Conservation (phyloP, 129 eudicot genomes). For the Flaveria bidentis region DNA sequence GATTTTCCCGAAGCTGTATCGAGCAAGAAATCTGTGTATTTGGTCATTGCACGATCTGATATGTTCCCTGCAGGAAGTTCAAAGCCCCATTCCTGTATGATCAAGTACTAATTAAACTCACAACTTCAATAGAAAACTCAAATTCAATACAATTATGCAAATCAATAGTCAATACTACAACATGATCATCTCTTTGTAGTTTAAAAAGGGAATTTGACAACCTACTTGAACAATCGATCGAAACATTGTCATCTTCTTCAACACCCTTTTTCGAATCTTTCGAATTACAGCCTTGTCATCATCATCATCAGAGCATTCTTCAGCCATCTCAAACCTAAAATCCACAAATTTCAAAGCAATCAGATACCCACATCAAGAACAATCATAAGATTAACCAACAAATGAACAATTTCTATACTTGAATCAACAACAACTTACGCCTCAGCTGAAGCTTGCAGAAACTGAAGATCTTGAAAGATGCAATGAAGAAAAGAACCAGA, state of each 20-base stretch:
- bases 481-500: constrained; percentile 47
- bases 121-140: not conserved
- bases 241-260: constrained; percentile 51
- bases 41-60: constrained; percentile 46
- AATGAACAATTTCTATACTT: not conserved
- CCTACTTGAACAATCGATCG: constrained; percentile 42
- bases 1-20: constrained; percentile 59
- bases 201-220: not conserved
- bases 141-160: not conserved
- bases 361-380: constrained; percentile 4
- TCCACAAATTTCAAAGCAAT: constrained; percentile 8
- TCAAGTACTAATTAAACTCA: not conserved
- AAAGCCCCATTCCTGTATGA: constrained; percentile 59
- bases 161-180: not conserved
- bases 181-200: not conserved
- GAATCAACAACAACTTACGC: constrained; percentile 44
- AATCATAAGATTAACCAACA: not conserved
- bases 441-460: constrained; percentile 53
- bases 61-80: constrained; percentile 51
- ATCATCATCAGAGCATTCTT: constrained; percentile 61
- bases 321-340: constrained; percentile 57
- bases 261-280: constrained; percentile 50
- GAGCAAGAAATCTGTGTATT: constrained; percentile 56
- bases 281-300: constrained; percentile 52
- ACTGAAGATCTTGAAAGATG: constrained; percentile 56